Base-by-base conservation (phyloP, 2,329 filamentous ascomycete genomes). In the Alternaria sp. region DNA sequence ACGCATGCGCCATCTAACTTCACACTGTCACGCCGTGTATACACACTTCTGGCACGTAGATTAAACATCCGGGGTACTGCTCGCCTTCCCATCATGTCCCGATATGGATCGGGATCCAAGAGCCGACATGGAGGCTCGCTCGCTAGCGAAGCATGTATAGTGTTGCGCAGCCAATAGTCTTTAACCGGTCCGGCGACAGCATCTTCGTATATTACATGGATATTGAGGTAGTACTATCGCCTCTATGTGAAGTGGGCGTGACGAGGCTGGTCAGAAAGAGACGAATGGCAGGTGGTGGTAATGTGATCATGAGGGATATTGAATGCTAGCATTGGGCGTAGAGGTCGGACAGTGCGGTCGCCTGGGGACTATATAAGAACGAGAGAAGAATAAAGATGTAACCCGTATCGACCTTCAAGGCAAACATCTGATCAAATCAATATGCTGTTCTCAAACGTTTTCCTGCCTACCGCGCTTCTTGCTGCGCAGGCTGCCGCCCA, bases 381-480 rank as follows among this genome's bases (percentile, higher is more conserved):
- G 48, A 18, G 18, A 48, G 52, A 32, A 34, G 26, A 51, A 28
- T 44, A 44, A 38, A 42, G 30, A 44, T 48, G 34, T 16, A 34
- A 24, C 5, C 16, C 14, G 26, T 34, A 56, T 26, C 24, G 14
- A 39, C 30, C 32, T 30, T 44, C 44, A 51, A 14, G 34, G 4
- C 3, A 39, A 36, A 44, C 48, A 48, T 61, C 49, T 60, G n/a
- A 38, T 30, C 28, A 7, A 36, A 36, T 36, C 30, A 55, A 28
- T 42, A 81, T 81, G 78, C 66, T 80, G 57, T 71, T 79, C 63
- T 71, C 75, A 36, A 75, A 70, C 51, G 42, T 77, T 53, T 63
- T 81, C 59, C 68, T 76, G 39, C 70, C 76, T 16, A 69, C 68
- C 3, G 73, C 71, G 7, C 67, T 77, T 24, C 62, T 77, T 38